Percentiles rank a stretch among this genome's conserved stretches.
Evolutionary conservation across 192 early-diverging fungal genomes (phyloP).

Genomic region (Rhizophagus clarus): DNA sequence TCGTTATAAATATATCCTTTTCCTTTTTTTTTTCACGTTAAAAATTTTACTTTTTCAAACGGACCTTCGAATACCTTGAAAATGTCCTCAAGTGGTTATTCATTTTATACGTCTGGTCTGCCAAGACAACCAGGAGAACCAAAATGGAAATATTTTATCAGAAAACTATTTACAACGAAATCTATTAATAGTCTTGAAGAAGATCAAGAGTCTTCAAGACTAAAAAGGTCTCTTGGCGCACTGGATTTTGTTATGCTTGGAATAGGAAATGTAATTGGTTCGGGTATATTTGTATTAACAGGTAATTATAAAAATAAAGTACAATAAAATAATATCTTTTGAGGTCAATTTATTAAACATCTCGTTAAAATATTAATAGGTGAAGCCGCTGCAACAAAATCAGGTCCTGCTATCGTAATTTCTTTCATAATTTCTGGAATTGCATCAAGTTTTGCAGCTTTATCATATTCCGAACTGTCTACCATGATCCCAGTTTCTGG

Average conservation of each 20-base stretch:
- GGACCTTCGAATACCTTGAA: no score
- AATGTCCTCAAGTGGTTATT: neutral
- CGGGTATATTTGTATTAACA: conserved; percentile 82
- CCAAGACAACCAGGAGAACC: neutral
- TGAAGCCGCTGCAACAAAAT: conserved; percentile 71
- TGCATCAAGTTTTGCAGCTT: conserved; percentile 72
- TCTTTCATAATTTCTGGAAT: conserved; percentile 81
- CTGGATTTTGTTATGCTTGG: conserved; percentile 68
- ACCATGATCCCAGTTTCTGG: conserved; percentile 89
- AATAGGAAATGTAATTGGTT: conserved; percentile 77
- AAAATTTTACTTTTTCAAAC: no score
- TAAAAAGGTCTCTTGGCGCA: conserved; percentile 54
- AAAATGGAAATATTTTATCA: conserved; percentile 6
- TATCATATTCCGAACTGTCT: conserved; percentile 87
- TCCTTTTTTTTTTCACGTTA: no score
- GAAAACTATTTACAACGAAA: conserved; percentile 28
- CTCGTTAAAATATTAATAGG: conserved; percentile 39
- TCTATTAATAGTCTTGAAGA: conserved; percentile 36
- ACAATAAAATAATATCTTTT: no score
- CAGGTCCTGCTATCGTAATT: conserved; percentile 84
- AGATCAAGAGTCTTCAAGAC: conserved; percentile 46
- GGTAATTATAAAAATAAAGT: conserved; percentile 45
- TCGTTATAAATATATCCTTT: no score
- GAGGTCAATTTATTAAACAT: no score
- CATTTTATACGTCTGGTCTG: neutral